Evolutionary conservation across 371 early-diverging fungal species (phyloP).

Genomic region (Basidiobolus meristosporus): DNA sequence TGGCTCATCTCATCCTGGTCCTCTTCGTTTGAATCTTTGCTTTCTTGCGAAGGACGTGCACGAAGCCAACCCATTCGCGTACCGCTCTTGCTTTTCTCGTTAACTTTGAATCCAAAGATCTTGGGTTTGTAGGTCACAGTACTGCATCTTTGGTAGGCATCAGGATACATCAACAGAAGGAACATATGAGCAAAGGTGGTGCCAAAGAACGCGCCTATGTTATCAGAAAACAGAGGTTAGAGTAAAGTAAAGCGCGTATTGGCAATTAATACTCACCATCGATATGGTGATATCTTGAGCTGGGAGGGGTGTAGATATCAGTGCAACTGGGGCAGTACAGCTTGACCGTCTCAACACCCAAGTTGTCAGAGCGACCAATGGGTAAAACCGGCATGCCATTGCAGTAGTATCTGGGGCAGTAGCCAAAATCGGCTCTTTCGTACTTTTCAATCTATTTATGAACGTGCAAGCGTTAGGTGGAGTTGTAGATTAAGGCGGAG

Average conservation of each 20-base stretch:
- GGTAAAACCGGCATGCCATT: constrained; percentile 55
- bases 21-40: too few relatives aligned
- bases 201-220: constrained; percentile 86
- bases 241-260: neutral
- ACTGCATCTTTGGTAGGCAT: constrained; percentile 15
- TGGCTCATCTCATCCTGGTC: too few relatives aligned
- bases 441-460: constrained; percentile 37
- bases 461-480: neutral
- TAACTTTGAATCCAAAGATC: constrained; percentile 60
- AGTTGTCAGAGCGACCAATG: constrained; percentile 55
- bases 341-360: constrained; percentile 33
- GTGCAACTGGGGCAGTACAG: constrained; percentile 72
- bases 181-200: constrained; percentile 85
- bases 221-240: neutral
- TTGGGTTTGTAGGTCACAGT: constrained; percentile 38
- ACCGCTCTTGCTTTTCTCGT: constrained; percentile 26
- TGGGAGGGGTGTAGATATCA: constrained; percentile 71
- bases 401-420: constrained; percentile 69
- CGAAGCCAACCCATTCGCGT: constrained; percentile 68
- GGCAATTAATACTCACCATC: constrained; percentile 37
- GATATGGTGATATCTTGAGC: constrained; percentile 43
- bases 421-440: constrained; percentile 61
- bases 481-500: neutral
- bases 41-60: too few relatives aligned
- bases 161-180: constrained; percentile 51